Base-by-base conservation (phyloP, 345 rosid genomes). In the Arabis alpina region DNA sequence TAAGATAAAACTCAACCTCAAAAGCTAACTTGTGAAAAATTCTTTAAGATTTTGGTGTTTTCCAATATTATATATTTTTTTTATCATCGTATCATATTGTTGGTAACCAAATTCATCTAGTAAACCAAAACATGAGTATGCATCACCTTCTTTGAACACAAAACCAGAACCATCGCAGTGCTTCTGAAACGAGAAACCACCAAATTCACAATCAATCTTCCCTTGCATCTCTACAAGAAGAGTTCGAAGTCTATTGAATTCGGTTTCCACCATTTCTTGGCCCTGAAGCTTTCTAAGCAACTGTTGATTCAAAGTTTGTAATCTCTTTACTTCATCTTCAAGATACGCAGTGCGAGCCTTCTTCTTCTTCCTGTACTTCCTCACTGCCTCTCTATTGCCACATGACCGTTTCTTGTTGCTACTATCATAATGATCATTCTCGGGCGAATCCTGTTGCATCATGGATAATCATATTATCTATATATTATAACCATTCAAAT, bases 331-430 rank as follows among this genome's bases (percentile, higher is more conserved):
- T 79, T 91, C 88, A 67, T 88, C 91, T 78, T 91, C 95, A 37
- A 91, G 82, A 66, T 80, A 83, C 11, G 89, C 86, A 0, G 86
- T 77, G 10, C 81, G 87, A 2, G 93, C 97, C 78, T 88, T 91
- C 86, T 84, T 91, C 70, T 87, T 88, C 78, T 91, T 90, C 56
- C 95, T 82, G 36, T 91, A 91, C 75, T 87, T 91, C 23, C 87
- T 71, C 54, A 88, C 97, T 10, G 97, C 93, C 72, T 82, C 97
- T 73, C 89, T 80, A 12, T 91, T 88, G 25, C 95, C 91, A 23
- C 72, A 74, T 12, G 91, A 72, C 72, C 83, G 79, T 68, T 61
- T 73, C 66, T 70, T 73, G 23, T 71, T 79, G 54, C 30, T 61
- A 1, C 61, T 48, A 10, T 53, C 70, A 6, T 54, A 57, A 23